Evolutionary conservation across 148 eudicot species (phyloP).

Genomic region (Fagopyrum homotropicum): DNA sequence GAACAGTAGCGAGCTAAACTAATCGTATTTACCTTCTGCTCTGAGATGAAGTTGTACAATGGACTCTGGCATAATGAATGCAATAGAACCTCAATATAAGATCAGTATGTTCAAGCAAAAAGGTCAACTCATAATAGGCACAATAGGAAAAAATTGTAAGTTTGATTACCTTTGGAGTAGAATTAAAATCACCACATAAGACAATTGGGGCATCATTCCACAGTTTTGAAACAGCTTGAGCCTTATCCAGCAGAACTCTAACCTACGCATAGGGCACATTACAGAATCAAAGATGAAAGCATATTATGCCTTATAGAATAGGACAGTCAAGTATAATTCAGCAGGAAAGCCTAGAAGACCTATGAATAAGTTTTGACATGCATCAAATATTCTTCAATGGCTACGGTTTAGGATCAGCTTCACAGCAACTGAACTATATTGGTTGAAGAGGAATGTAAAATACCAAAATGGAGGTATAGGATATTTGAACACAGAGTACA

Average conservation of each 20-base stretch:
- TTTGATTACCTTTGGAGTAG: constrained; percentile 65
- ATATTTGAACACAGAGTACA: neutral
- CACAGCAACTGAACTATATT: neutral
- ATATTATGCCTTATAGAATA: neutral
- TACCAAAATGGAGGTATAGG: neutral
- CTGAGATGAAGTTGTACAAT: constrained; percentile 71
- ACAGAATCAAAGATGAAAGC: constrained; percentile 9
- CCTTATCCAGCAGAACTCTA: constrained; percentile 67
- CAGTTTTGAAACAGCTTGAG: constrained; percentile 71
- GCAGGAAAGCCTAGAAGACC: constrained; percentile 6
- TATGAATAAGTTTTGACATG: constrained; percentile 1
- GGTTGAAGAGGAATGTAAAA: neutral
- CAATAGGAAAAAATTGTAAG: neutral
- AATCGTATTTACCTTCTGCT: constrained; percentile 55
- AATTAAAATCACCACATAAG: constrained; percentile 92
- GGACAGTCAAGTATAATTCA: neutral
- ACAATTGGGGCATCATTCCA: constrained; percentile 95
- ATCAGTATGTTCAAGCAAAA: neutral
- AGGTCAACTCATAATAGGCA: neutral
- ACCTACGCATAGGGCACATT: constrained; percentile 33
- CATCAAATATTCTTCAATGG: neutral
- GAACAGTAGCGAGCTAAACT: neutral
- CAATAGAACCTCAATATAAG: neutral
- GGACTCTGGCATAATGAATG: constrained; percentile 55
- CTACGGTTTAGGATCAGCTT: neutral